A percentile compares a stretch with the other conserved stretches of the same genome.
Conservation (phyloP, 441 rosid genomes). For the Gossypium schwendimanii region DNA sequence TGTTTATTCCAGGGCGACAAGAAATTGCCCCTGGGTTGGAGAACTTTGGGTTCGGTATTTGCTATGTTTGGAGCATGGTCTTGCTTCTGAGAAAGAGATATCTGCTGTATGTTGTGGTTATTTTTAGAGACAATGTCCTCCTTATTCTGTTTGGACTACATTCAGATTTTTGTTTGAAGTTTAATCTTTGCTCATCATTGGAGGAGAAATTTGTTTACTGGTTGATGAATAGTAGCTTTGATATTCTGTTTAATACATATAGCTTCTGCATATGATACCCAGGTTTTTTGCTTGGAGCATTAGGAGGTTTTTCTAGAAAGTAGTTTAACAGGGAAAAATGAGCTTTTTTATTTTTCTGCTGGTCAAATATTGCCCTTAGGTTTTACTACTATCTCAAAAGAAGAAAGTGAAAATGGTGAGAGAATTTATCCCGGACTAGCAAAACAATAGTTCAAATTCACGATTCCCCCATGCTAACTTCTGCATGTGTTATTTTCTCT, state of each 20-base stretch:
- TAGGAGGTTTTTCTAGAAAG: neutral
- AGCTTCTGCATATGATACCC: neutral
- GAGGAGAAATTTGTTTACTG: neutral
- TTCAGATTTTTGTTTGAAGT: constrained; percentile 6
- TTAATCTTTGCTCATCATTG: neutral
- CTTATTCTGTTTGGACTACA: neutral
- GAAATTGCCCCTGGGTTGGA: neutral
- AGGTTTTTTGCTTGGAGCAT: neutral
- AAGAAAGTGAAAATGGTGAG: neutral
- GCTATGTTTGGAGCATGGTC: constrained; percentile 73
- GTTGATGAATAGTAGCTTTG: too few relatives aligned
- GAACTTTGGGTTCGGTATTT: constrained; percentile 60
- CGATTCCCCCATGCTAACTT: neutral
- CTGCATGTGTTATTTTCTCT: neutral
- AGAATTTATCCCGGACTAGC: neutral
- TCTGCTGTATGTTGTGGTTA: constrained; percentile 44
- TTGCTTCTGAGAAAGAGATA: constrained; percentile 61
- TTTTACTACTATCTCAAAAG: neutral
- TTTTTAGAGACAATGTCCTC: neutral
- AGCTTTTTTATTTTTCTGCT: neutral
- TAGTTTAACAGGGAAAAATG: neutral
- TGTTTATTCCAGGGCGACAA: constrained; percentile 56
- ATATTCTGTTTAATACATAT: neutral
- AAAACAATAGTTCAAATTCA: neutral
- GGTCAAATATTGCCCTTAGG: neutral